Evolutionary conservation across 805 yeast species (phyloP).

Genomic region (Metschnikowia arizonensis): DNA sequence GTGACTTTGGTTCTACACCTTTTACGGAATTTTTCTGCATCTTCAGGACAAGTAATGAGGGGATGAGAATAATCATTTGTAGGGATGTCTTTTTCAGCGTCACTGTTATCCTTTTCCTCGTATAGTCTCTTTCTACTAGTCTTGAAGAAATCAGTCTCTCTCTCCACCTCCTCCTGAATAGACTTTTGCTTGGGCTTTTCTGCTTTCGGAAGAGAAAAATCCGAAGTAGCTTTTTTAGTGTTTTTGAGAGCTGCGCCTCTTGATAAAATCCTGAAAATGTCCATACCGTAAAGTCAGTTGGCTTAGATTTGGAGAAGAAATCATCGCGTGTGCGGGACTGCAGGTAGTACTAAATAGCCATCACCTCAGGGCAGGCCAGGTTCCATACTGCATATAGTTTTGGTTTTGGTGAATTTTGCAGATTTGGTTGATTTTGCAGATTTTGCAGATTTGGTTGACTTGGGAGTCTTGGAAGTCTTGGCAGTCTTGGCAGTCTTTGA

Average conservation of each 20-base stretch:
- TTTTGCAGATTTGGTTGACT: too few relatives aligned
- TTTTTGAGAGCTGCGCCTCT: conserved; percentile 81
- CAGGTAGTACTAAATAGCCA: too few relatives aligned
- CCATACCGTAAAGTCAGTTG: conserved; percentile 48
- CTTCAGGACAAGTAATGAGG: conserved; percentile 47
- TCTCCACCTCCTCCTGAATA: conserved; percentile 51
- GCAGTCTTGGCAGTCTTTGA: too few relatives aligned
- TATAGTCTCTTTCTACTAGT: conserved; percentile 10
- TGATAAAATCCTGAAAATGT: conserved; percentile 77
- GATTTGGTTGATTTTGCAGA: too few relatives aligned
- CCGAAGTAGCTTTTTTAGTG: conserved; percentile 43
- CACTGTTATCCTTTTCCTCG: background rate
- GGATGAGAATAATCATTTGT: conserved; percentile 29
- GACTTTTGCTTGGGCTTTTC: conserved; percentile 31
- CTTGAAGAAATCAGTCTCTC: conserved; percentile 80
- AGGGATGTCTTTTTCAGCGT: conserved; percentile 24
- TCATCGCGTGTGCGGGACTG: too few relatives aligned
- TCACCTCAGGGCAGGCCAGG: too few relatives aligned
- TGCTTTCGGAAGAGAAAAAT: conserved; percentile 28
- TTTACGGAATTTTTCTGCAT: conserved; percentile 61
- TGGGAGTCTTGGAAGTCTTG: too few relatives aligned
- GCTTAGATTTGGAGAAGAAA: background rate
- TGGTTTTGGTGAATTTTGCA: too few relatives aligned
- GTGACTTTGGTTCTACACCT: conserved; percentile 62
- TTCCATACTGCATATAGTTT: too few relatives aligned